phyloP scores from a whole-genome alignment of 192 early-diverging fungal genomes.

The Backusella australiensis region DNA sequence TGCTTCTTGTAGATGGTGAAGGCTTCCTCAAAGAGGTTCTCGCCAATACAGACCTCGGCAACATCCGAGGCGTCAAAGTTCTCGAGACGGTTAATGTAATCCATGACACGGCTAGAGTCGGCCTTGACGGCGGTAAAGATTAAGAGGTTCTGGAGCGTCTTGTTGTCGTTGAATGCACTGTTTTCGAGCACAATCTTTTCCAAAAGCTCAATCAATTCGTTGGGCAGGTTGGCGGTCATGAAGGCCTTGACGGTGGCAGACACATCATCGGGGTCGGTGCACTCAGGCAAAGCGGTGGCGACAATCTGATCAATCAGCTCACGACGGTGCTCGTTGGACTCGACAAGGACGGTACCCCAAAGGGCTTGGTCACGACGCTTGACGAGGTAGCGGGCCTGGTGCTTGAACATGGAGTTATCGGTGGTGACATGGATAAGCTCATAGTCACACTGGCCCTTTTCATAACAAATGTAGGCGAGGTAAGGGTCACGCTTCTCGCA shows the following conservation, averaged over 20 bases:
- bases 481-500: conserved; percentile 99
- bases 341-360: conserved; percentile 82
- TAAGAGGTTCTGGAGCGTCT: conserved; percentile 95
- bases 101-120: conserved; percentile 91
- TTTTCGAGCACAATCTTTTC: conserved; percentile 96
- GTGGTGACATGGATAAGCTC: conserved; percentile 94
- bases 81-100: conserved; percentile 89
- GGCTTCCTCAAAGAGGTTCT: conserved; percentile 91
- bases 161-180: conserved; percentile 91
- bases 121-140: conserved; percentile 97
- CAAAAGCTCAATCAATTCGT: conserved; percentile 95
- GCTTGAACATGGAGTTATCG: conserved; percentile 99
- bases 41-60: conserved; percentile 91
- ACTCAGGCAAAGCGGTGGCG: conserved; percentile 89
- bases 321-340: conserved; percentile 79
- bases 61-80: conserved; percentile 98
- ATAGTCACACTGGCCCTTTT: conserved; percentile 91
- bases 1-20: conserved; percentile 96
- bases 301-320: conserved; percentile 94
- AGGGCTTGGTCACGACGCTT: conserved; percentile 80
- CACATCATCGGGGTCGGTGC: conserved; percentile 96
- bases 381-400: conserved; percentile 96
- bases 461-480: conserved; percentile 92
- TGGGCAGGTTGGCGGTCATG: conserved; percentile 95
- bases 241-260: conserved; percentile 99